Base-by-base conservation (phyloP, 2,329 filamentous ascomycete species). In the Piedraia hortae region DNA sequence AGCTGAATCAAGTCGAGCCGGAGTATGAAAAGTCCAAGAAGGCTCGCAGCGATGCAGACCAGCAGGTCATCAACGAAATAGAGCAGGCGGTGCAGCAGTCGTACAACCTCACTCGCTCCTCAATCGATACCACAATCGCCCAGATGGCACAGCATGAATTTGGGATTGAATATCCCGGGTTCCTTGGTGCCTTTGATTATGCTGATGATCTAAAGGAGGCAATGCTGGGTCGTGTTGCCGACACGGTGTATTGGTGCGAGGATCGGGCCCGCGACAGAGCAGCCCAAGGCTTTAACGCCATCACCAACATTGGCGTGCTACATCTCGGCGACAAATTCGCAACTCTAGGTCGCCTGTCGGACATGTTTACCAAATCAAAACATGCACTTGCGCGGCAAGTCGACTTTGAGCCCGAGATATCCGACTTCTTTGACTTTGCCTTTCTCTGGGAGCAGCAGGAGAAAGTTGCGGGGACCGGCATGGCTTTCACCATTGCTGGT, bases 151-250 rank as follows among this genome's bases (percentile, higher is more conserved):
- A 77, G 25, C 59, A 57, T 23, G 64, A 82, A 34, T 63, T 88
- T 16, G 71, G 77, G 18, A 68, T 97, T 9, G 59, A 67, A 9
- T 97, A 97, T 37, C 75, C 74, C 2, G 85, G 85, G 13, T 43
- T 93, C 4, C 66, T 88, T 31, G 64, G 61, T 18, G 77, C 71
- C 2, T 91, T 89, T 50, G 62, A 78, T 32, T 97, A 88, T 40
- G 85, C 85, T 3, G 85, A 97, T 31, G 77, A 89, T 28, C 54
- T 93, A 30, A 89, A 89, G 45, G 58, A 70, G 30, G 80, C 78
- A 3, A 93, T 97, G 69, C 56, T 97, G 8, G 66, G 78, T 11
- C 68, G 80, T 34, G 80, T 97, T 20, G 63, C 78, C 2, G 60
- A 67, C 5, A 69, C 74, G 0, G 78, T 93, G 5, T 55, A 57